These are phyloP conservation scores for Pythium dissotocum DNA, from an alignment of 352 stramenopile genomes.

Conservation along the genomic window DNA sequence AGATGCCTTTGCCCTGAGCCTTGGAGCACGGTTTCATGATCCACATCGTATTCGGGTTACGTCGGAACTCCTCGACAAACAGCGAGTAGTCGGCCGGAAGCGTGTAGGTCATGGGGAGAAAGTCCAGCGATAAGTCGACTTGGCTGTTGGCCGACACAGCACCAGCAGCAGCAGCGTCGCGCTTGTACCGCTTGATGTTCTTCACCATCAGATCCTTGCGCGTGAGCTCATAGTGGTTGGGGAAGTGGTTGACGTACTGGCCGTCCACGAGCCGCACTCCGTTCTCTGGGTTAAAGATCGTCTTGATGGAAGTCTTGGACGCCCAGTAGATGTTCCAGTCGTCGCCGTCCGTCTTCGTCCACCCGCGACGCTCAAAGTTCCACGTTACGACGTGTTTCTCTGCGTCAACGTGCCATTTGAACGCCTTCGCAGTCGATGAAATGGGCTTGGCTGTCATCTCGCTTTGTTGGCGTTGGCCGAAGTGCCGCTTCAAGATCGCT, in stretches of 20 bases:
- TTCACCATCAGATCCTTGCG: conserved; percentile 95
- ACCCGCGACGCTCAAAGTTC: conserved; percentile 85
- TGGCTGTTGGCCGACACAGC: conserved; percentile 1
- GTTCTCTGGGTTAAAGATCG: conserved; percentile 89
- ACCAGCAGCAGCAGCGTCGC: conserved; percentile 42
- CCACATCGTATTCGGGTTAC: conserved; percentile 89
- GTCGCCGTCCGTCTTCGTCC: conserved; percentile 77
- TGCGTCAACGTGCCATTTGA: conserved; percentile 66
- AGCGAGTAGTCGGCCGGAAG: conserved; percentile 92
- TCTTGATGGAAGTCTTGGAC: conserved; percentile 87
- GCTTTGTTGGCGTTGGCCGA: neutral
- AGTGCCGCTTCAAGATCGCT: neutral
- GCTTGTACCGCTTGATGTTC: conserved; percentile 92
- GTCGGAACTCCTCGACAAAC: conserved; percentile 91
- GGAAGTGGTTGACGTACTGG: conserved; percentile 86
- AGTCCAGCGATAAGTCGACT: conserved; percentile 51
- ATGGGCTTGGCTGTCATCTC: neutral
- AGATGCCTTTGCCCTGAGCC: conserved; percentile 92
- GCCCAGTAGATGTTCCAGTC: conserved; percentile 96
- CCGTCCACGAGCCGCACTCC: conserved; percentile 57
- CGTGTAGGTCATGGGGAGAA: conserved; percentile 91
- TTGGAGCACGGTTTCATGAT: conserved; percentile 94
- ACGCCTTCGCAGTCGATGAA: conserved; percentile 13
- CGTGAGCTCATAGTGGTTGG: conserved; percentile 92
- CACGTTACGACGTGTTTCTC: conserved; percentile 84